phyloP scores from a whole-genome alignment of 257 asterid genomes.

The Solanum chiquidenum region DNA sequence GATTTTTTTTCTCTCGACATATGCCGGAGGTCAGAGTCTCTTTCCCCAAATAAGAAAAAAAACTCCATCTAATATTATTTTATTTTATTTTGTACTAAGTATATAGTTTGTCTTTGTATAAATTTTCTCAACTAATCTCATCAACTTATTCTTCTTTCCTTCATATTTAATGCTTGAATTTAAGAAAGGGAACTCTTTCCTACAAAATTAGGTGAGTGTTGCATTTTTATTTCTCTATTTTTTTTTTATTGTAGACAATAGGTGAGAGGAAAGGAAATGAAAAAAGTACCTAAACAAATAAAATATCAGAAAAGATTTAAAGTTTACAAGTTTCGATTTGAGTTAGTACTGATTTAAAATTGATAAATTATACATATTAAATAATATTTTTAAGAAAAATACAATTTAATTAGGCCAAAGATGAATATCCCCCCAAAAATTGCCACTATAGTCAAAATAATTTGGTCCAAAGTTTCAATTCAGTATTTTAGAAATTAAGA shows the following conservation, averaged over 20 bases:
- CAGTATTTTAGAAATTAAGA: background rate
- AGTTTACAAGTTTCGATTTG: background rate
- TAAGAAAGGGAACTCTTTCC: conserved; percentile 5
- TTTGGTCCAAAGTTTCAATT: background rate
- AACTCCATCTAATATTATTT: background rate
- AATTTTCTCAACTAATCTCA: conserved; percentile 25
- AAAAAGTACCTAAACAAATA: background rate
- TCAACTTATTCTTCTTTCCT: background rate
- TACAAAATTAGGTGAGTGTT: conserved; percentile 25
- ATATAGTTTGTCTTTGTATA: background rate
- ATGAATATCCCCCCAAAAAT: background rate
- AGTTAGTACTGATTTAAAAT: background rate
- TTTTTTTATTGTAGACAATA: background rate
- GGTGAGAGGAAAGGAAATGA: background rate
- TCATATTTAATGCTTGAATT: conserved; percentile 26
- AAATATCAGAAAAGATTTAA: background rate
- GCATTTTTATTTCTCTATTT: background rate
- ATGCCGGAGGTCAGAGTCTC: background rate
- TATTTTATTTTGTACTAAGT: background rate
- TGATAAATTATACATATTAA: background rate
- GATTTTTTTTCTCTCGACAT: background rate
- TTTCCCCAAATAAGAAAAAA: background rate
- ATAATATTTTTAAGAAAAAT: too few relatives aligned
- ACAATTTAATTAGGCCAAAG: background rate
- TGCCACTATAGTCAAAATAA: background rate